These are phyloP conservation scores for Articulospora tetracladia DNA, from an alignment of 495 filamentous ascomycete species.

Conservation along the genomic window DNA sequence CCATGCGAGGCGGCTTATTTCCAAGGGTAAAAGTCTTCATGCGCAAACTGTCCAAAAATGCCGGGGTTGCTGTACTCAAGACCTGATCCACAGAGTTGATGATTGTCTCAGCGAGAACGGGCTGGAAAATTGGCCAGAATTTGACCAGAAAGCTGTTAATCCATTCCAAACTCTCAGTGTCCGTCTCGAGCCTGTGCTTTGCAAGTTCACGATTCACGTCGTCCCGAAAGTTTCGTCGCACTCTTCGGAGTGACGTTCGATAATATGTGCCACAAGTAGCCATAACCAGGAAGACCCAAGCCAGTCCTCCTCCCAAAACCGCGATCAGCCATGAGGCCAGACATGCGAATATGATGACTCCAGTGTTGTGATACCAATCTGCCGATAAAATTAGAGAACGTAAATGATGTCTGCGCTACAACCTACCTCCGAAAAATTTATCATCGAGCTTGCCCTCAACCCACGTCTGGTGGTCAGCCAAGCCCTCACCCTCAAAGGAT, in stretches of 20 bases:
- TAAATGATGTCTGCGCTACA: background rate
- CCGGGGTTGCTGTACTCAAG: conserved; percentile 82
- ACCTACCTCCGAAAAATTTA: conserved; percentile 83
- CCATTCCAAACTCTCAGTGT: conserved; percentile 94
- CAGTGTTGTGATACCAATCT: conserved; percentile 99
- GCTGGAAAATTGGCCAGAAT: conserved; percentile 98
- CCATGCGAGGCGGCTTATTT: conserved; percentile 90
- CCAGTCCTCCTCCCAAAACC: conserved; percentile 83
- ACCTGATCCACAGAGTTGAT: conserved; percentile 94
- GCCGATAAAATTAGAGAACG: background rate
- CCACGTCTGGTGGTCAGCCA: conserved; percentile 84
- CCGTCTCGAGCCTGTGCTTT: conserved; percentile 83
- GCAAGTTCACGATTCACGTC: conserved; percentile 91
- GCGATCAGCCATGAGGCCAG: conserved; percentile 87
- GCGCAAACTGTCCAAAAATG: conserved; percentile 88
- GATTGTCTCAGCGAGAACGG: conserved; percentile 86
- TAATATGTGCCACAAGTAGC: conserved; percentile 92
- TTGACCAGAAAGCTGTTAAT: conserved; percentile 98
- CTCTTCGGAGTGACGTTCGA: conserved; percentile 87
- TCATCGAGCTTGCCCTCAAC: conserved; percentile 84
- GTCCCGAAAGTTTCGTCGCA: conserved; percentile 93
- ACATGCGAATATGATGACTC: conserved; percentile 87
- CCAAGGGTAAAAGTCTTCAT: conserved; percentile 90
- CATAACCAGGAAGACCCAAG: conserved; percentile 92
- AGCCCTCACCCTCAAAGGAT: conserved; percentile 51